Percentiles rank a stretch among this genome's conserved stretches.
phyloP scores from a whole-genome alignment of 768 basidiomycete genomes.

The Mycena floridula region DNA sequence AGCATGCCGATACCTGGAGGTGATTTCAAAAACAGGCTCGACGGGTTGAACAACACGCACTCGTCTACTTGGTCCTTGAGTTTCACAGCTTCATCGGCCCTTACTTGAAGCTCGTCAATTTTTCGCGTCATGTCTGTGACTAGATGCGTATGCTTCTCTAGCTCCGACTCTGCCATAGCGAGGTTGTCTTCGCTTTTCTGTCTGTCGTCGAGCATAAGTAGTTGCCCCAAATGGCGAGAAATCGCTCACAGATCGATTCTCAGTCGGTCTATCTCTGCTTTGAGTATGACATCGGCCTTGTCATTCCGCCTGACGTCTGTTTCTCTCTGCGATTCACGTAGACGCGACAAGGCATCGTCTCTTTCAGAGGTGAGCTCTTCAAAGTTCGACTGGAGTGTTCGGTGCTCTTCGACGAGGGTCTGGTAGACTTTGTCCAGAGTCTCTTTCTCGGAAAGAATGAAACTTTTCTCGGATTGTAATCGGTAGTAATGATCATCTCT shows the following conservation, averaged over 20 bases:
- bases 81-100: slow-evolving; percentile 71
- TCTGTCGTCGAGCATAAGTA: slow-evolving; percentile 37
- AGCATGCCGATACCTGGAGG: slow-evolving; percentile 76
- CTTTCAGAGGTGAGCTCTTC: slow-evolving; percentile 78
- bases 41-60: slow-evolving; percentile 35
- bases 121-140: slow-evolving; percentile 72
- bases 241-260: slow-evolving; percentile 75
- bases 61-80: slow-evolving; percentile 95
- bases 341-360: slow-evolving; percentile 61
- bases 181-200: slow-evolving; percentile 94
- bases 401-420: slow-evolving; percentile 68
- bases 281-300: slow-evolving; percentile 71
- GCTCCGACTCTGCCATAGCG: slow-evolving; percentile 71
- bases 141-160: slow-evolving; percentile 69
- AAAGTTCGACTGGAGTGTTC: slow-evolving; percentile 62
- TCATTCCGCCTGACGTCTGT: slow-evolving; percentile 56
- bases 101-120: slow-evolving; percentile 72
- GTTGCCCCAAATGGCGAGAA: neutral
- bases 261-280: slow-evolving; percentile 77
- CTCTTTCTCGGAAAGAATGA: slow-evolving; percentile 78
- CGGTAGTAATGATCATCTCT: slow-evolving; percentile 89
- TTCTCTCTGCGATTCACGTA: slow-evolving; percentile 56
- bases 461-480: slow-evolving; percentile 75
- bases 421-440: slow-evolving; percentile 80
- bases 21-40: neutral